Evolutionary conservation across 768 basidiomycete genomes (phyloP).

Genomic region (Tephrocybe sp.): DNA sequence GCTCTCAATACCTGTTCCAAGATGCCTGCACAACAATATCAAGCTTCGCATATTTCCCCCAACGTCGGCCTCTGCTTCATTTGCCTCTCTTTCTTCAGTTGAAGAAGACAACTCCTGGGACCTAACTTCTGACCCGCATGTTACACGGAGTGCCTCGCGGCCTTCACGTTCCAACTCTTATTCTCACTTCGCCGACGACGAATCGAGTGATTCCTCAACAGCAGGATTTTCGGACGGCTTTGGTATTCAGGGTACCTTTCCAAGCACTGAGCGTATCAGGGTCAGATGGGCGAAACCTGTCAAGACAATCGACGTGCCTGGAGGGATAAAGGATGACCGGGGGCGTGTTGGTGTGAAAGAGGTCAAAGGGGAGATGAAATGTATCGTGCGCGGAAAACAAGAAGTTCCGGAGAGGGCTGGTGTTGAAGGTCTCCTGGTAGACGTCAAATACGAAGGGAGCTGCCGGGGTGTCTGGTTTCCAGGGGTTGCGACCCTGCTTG

Average conservation of each 20-base stretch:
- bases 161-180: slow-evolving; percentile 57
- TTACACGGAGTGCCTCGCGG: slow-evolving; percentile 51
- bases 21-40: slow-evolving; percentile 75
- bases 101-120: slow-evolving; percentile 78
- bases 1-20: slow-evolving; percentile 76
- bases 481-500: slow-evolving; percentile 78
- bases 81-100: slow-evolving; percentile 72
- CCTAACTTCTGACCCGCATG: slow-evolving; percentile 72
- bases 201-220: slow-evolving; percentile 69
- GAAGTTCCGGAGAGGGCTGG: slow-evolving; percentile 32
- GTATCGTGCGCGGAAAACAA: slow-evolving; percentile 51
- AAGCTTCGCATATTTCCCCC: slow-evolving; percentile 74
- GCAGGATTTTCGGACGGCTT: slow-evolving; percentile 57
- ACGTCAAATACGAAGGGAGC: slow-evolving; percentile 66
- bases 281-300: slow-evolving; percentile 75
- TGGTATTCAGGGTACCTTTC: slow-evolving; percentile 75
- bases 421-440: slow-evolving; percentile 56
- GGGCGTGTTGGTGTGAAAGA: slow-evolving; percentile 69
- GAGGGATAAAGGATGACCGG: slow-evolving; percentile 45
- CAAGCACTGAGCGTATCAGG: slow-evolving; percentile 71
- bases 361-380: slow-evolving; percentile 65
- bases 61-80: slow-evolving; percentile 47
- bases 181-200: slow-evolving; percentile 76
- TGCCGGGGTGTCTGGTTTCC: slow-evolving; percentile 82
- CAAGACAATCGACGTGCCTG: slow-evolving; percentile 43